Evolutionary conservation across 2,329 filamentous ascomycete genomes (phyloP).

Genomic region (Fusarium setosum): DNA sequence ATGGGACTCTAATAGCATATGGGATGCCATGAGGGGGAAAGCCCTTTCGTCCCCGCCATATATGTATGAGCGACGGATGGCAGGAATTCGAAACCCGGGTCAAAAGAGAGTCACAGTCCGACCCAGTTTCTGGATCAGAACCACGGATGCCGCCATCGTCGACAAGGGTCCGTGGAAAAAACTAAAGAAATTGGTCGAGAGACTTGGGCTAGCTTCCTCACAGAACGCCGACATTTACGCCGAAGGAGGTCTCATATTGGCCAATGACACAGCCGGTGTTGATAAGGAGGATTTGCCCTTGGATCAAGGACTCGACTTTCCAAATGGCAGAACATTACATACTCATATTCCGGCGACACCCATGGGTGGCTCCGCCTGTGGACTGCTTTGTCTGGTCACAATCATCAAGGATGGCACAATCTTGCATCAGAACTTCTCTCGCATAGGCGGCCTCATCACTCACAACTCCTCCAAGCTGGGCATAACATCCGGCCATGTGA

Average conservation of each 20-base stretch:
- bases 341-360: not conserved
- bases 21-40: not conserved
- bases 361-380: not conserved
- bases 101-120: not conserved
- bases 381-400: not conserved
- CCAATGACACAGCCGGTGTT: not conserved
- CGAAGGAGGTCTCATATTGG: not conserved
- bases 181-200: not conserved
- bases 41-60: not conserved
- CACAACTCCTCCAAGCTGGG: not conserved
- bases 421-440: not conserved
- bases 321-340: not conserved
- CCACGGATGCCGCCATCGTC: not conserved
- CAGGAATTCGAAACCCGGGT: not conserved
- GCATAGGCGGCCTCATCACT: not conserved
- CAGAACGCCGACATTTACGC: not conserved
- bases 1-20: not conserved
- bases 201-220: not conserved
- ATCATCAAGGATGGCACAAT: not conserved
- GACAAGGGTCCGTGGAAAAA: not conserved
- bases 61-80: not conserved
- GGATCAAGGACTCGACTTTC: not conserved
- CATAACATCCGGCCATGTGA: not conserved
- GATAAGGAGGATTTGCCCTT: not conserved
- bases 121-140: conserved; percentile 5